Percentiles rank a stretch among this genome's conserved stretches.
phyloP scores from a whole-genome alignment of 2,329 filamentous ascomycete species.

The Alternaria sp. region DNA sequence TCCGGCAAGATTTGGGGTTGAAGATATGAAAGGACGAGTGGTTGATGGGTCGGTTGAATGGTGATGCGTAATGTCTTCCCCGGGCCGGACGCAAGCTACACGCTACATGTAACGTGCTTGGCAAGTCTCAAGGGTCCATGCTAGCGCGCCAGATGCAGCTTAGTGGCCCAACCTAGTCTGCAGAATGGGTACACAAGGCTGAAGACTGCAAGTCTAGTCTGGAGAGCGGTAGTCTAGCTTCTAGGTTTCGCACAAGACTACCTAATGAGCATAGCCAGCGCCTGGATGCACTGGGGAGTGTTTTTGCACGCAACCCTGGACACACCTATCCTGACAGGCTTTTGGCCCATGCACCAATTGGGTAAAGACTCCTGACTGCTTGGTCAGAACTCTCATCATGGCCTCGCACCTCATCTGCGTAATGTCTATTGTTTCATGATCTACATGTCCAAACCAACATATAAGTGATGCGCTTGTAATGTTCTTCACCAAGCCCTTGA shows the following conservation, averaged over 20 bases:
- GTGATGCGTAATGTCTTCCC: slow-evolving; percentile 14
- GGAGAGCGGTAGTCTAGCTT: slow-evolving; percentile 3
- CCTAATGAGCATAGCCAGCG: background rate
- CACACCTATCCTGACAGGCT: background rate
- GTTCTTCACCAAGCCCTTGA: background rate
- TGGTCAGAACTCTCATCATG: background rate
- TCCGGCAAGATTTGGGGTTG: background rate
- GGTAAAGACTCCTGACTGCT: background rate
- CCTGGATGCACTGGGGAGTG: background rate
- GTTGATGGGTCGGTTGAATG: slow-evolving; percentile 7
- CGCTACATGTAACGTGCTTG: slow-evolving; percentile 18
- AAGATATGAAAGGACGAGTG: background rate
- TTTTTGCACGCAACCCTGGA: background rate
- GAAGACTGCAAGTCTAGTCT: slow-evolving; percentile 4
- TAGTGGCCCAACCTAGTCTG: background rate
- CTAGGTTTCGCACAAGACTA: background rate
- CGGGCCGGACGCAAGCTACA: slow-evolving; percentile 20
- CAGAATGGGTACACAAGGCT: slow-evolving; percentile 13
- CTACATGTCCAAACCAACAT: no score
- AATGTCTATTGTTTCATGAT: background rate
- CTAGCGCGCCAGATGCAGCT: background rate
- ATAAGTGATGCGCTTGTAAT: no score
- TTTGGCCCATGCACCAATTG: background rate
- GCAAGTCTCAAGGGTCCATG: slow-evolving; percentile 10
- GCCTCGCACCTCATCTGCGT: background rate